Evolutionary conservation across 345 rosid genomes (phyloP), one percentile per base, ranked within the genome.

Genomic region (Geranium brycei): DNA sequence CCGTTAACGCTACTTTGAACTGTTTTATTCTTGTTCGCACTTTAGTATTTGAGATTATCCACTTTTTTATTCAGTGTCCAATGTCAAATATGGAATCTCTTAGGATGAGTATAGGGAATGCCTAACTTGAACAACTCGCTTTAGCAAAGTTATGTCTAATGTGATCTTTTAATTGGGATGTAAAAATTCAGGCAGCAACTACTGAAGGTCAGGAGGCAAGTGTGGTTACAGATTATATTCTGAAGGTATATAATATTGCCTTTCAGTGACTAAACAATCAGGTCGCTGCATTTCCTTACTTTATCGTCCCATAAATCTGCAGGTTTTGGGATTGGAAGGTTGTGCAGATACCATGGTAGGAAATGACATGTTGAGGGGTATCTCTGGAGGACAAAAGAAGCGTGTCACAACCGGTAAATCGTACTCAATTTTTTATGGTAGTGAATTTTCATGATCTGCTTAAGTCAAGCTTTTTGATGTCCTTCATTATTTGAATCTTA

Each of bases 191-290:
- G 89, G 88, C 87, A 63, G 64, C 68, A 61, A 80, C 83, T 60
- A 67, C 64, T 19, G 79, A 69, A 60, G 82, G 77, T 51, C 82
- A 83, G 38, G 83, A 86, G 71, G 69, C 78, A n/a, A 80, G 35
- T 62, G 83, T 83, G 18, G 58, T 81, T 59, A 75, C 86, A 4
- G 88, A 83, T 72, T 86, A 86, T 62, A 58, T 78, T 38, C 58
- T 86, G 12, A 86, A 86, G 89, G 91, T 82, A 71, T 17, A 13
- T 19, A 57, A 19, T 5, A 5, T 35, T 11, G 15, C 28, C 12
- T 38, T 6, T 35, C 5, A 8, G 28, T 15, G 19, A 4, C 31
- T 56, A 58, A 28, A 16, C 40, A 23, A 23, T 23, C 62, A n/a
- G 10, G 18, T 30, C 35, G 51, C 63, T 4, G 10, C 10, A 35